phyloP scores from a whole-genome alignment of 305 asterid species.

The Petunia hybrid region DNA sequence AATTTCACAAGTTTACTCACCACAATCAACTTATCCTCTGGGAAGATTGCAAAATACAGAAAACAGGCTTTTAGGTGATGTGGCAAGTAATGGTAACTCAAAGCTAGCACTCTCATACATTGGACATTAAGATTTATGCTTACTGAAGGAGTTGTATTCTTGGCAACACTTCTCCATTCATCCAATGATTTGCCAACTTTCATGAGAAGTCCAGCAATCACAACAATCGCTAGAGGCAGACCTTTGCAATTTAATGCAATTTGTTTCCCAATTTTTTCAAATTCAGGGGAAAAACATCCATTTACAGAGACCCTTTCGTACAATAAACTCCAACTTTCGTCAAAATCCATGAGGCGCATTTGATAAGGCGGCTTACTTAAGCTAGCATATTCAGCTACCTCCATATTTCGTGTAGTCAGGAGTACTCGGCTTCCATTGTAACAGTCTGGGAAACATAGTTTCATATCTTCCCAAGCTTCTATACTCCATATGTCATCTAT shows the following conservation, averaged over 20 bases:
- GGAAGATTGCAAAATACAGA: background rate
- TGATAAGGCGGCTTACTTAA: background rate
- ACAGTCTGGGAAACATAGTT: background rate
- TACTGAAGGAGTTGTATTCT: background rate
- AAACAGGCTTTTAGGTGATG: background rate
- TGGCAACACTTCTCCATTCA: background rate
- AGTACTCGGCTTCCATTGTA: background rate
- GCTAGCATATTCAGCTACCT: constrained; percentile 12
- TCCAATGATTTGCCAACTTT: background rate
- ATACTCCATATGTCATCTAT: constrained; percentile 6
- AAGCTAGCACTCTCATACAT: background rate
- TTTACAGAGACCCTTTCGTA: background rate
- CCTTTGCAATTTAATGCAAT: background rate
- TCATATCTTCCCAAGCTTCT: constrained; percentile 1
- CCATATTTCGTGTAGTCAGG: background rate
- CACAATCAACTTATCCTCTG: background rate
- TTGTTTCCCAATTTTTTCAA: background rate
- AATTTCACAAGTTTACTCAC: background rate
- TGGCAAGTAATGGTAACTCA: background rate
- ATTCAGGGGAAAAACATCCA: background rate
- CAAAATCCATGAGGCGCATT: background rate
- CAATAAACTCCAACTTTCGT: background rate
- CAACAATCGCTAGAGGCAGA: background rate
- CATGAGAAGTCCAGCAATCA: background rate
- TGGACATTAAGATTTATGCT: background rate